A percentile compares a stretch with the other conserved stretches of the same genome.
These are phyloP conservation scores for Aureobasidium mangrovei DNA, from an alignment of 2,329 filamentous ascomycete genomes.

Conservation along the genomic window DNA sequence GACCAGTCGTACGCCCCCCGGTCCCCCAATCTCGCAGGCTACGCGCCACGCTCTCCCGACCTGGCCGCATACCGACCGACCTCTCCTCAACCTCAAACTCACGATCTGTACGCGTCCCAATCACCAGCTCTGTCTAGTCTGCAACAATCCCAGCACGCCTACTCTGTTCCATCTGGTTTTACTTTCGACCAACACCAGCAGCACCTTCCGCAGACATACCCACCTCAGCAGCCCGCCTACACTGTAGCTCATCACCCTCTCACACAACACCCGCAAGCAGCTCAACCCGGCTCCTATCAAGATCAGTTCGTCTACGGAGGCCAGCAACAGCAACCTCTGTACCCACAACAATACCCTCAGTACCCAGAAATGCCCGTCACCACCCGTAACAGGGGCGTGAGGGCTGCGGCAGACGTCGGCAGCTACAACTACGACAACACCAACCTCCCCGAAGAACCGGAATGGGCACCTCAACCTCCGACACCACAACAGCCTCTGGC, in stretches of 20 bases:
- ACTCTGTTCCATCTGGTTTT: neutral
- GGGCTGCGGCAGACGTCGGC: constrained; percentile 15
- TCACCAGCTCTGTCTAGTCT: constrained; percentile 15
- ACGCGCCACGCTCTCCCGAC: constrained; percentile 36
- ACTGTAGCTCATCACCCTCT: constrained; percentile 14
- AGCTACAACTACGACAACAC: constrained; percentile 16
- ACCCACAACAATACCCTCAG: constrained; percentile 8
- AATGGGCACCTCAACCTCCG: constrained; percentile 20
- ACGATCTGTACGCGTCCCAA: constrained; percentile 18
- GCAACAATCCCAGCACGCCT: constrained; percentile 8
- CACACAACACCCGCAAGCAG: constrained; percentile 3
- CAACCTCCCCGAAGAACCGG: constrained; percentile 26
- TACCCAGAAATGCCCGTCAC: constrained; percentile 19
- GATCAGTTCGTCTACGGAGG: neutral
- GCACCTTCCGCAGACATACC: constrained; percentile 15
- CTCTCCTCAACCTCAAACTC: constrained; percentile 27
- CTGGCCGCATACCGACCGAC: constrained; percentile 41
- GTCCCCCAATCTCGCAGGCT: constrained; percentile 18
- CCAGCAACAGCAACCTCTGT: constrained; percentile 16
- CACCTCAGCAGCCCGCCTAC: constrained; percentile 5
- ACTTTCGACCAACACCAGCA: constrained; percentile 5
- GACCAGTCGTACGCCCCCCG: constrained; percentile 15
- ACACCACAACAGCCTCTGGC: neutral
- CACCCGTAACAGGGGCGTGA: constrained; percentile 15
- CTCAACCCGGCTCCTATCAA: neutral